Conservation (phyloP, 495 filamentous ascomycete genomes). For the Penicillium nucicola region DNA sequence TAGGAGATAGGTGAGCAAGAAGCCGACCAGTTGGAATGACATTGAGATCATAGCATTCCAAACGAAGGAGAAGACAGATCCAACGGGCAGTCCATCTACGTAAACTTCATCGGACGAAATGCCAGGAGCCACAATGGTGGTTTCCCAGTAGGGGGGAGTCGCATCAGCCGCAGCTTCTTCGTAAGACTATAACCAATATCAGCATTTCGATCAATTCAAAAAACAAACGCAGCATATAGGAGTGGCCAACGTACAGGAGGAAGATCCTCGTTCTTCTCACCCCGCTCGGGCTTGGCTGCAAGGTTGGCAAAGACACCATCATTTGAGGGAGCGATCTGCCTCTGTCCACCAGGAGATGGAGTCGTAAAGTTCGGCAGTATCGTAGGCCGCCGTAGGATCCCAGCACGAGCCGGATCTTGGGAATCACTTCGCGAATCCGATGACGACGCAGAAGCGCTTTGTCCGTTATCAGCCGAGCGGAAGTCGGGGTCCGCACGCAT, state of each 20-base stretch:
- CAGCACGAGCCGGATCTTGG: slow-evolving; percentile 22
- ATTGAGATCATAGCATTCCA: slow-evolving; percentile 99
- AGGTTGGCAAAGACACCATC: slow-evolving; percentile 98
- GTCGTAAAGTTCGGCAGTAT: slow-evolving; percentile 47
- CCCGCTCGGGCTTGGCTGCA: slow-evolving; percentile 83
- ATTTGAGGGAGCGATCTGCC: slow-evolving; percentile 57
- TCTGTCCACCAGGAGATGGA: slow-evolving; percentile 33
- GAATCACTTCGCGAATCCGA: slow-evolving; percentile 29
- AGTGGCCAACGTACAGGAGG: slow-evolving; percentile 71
- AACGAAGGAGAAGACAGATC: slow-evolving; percentile 90
- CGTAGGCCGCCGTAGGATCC: slow-evolving; percentile 47
- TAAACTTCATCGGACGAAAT: slow-evolving; percentile 87
- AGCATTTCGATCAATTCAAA: slow-evolving; percentile 11
- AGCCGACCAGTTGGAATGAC: slow-evolving; percentile 96
- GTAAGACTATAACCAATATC: slow-evolving; percentile 65
- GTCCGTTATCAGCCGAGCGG: slow-evolving; percentile 28
- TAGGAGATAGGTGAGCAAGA: slow-evolving; percentile 94
- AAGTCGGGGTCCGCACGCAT: slow-evolving; percentile 65
- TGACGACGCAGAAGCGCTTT: slow-evolving; percentile 31
- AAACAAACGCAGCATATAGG: not conserved
- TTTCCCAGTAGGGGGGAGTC: slow-evolving; percentile 98
- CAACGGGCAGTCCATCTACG: slow-evolving; percentile 93
- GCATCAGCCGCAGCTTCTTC: slow-evolving; percentile 98
- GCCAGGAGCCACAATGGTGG: slow-evolving; percentile 91
- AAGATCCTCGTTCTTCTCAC: slow-evolving; percentile 76